Conservation (phyloP, 2,329 filamentous ascomycete species). For the Phaeosphaeriaceae sp. region DNA sequence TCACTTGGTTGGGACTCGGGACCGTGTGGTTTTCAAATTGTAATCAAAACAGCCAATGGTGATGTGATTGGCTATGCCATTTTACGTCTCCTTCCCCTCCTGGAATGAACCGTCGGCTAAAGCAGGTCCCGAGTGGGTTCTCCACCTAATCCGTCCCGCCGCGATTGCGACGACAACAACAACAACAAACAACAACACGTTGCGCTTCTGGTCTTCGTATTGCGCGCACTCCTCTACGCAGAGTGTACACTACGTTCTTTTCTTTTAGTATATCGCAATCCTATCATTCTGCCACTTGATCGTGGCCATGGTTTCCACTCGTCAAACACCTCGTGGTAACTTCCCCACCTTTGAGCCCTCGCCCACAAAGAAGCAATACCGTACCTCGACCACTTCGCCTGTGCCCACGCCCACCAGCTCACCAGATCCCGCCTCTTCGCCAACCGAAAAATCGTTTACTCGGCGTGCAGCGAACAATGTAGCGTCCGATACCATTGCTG, state of each 20-base stretch:
- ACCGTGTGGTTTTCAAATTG: too few species aligned
- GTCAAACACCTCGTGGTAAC: constrained; percentile 43
- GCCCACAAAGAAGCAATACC: constrained; percentile 44
- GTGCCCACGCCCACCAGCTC: constrained; percentile 36
- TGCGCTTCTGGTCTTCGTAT: background rate
- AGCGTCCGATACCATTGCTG: constrained; percentile 21
- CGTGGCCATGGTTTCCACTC: constrained; percentile 48
- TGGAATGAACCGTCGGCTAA: constrained; percentile 10
- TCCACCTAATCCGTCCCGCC: constrained; percentile 7
- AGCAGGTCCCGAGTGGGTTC: constrained; percentile 6
- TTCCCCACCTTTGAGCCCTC: constrained; percentile 46
- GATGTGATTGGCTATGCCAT: background rate
- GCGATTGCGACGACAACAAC: background rate
- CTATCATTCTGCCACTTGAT: background rate
- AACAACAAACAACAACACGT: constrained; percentile 10
- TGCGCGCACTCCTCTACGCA: background rate
- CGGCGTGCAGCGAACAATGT: constrained; percentile 33
- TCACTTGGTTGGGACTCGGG: too few species aligned
- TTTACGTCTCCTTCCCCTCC: constrained; percentile 4
- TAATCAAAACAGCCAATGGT: too few species aligned
- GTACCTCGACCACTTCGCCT: constrained; percentile 43
- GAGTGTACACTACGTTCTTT: too few species aligned
- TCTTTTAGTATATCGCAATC: background rate
- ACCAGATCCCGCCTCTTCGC: constrained; percentile 24
- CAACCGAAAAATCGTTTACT: constrained; percentile 22